Conservation (phyloP, 495 filamentous ascomycete species). For the Annulohypoxylon nitens region DNA sequence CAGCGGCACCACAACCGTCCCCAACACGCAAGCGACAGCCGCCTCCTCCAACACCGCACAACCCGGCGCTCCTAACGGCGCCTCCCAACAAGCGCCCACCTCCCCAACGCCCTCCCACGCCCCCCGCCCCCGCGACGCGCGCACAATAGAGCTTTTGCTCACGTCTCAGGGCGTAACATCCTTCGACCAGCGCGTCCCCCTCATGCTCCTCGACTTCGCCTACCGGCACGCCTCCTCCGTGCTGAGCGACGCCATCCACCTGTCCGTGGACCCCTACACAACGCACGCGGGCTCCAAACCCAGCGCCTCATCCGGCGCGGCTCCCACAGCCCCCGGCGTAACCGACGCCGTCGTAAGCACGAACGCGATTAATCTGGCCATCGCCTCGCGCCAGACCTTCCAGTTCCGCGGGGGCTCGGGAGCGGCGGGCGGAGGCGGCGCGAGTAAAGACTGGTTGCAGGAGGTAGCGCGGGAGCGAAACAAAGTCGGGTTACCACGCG, state of each 20-base stretch:
- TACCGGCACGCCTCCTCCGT: constrained; percentile 82
- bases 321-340: constrained; percentile 57
- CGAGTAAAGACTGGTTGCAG: constrained; percentile 88
- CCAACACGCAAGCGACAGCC: constrained; percentile 57
- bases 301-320: constrained; percentile 58
- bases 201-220: constrained; percentile 95
- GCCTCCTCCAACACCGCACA: constrained; percentile 41
- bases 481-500: constrained; percentile 79
- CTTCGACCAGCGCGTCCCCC: constrained; percentile 93
- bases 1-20: constrained; percentile 42
- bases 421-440: constrained; percentile 56
- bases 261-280: constrained; percentile 72
- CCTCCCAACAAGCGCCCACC: constrained; percentile 42
- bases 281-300: constrained; percentile 64
- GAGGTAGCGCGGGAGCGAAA: constrained; percentile 89
- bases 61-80: background rate
- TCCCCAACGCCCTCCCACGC: constrained; percentile 54
- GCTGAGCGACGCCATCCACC: constrained; percentile 74
- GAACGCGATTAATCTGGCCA: constrained; percentile 65
- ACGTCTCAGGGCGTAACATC: constrained; percentile 86
- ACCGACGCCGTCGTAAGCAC: constrained; percentile 60
- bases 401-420: constrained; percentile 64
- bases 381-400: constrained; percentile 62
- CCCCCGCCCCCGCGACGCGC: constrained; percentile 88
- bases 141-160: constrained; percentile 91